A percentile compares a stretch with the other conserved stretches of the same genome.
Conservation (phyloP, 805 yeast genomes). For the Candida stauntonica region DNA sequence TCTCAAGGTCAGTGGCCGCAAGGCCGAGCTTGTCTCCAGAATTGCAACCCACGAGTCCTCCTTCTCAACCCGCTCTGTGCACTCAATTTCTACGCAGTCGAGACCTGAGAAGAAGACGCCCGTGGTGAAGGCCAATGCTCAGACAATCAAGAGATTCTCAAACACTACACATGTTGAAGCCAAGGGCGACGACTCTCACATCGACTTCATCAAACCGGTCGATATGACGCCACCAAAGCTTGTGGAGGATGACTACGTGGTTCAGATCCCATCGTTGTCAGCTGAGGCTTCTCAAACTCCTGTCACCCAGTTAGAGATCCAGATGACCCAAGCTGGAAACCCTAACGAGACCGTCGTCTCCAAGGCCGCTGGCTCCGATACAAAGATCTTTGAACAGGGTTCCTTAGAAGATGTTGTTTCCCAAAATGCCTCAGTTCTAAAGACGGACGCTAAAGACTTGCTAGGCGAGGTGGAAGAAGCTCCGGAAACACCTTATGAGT, state of each 20-base stretch:
- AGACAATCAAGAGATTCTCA: slow-evolving; percentile 15
- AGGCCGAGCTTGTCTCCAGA: slow-evolving; percentile 47
- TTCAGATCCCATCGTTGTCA: slow-evolving; percentile 41
- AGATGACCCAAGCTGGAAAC: slow-evolving; percentile 10
- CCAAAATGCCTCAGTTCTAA: slow-evolving; percentile 16
- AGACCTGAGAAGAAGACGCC: slow-evolving; percentile 7
- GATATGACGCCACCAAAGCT: slow-evolving; percentile 35
- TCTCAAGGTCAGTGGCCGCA: slow-evolving; percentile 56
- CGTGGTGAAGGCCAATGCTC: not conserved
- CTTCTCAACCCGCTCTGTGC: slow-evolving; percentile 7
- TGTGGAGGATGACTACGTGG: slow-evolving; percentile 44
- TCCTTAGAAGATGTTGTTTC: slow-evolving; percentile 14
- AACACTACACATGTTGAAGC: slow-evolving; percentile 30
- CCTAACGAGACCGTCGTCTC: slow-evolving; percentile 21
- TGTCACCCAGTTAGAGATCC: slow-evolving; percentile 27
- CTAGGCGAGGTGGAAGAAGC: slow-evolving; percentile 9
- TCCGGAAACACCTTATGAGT: slow-evolving; percentile 21
- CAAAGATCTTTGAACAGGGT: slow-evolving; percentile 22
- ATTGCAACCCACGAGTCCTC: slow-evolving; percentile 25
- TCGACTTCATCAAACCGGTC: slow-evolving; percentile 46
- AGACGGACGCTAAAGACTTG: slow-evolving; percentile 9
- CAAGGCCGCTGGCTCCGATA: slow-evolving; percentile 25
- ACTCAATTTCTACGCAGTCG: slow-evolving; percentile 16
- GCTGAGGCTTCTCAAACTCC: slow-evolving; percentile 42
- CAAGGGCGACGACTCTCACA: slow-evolving; percentile 54